Conservation (phyloP, 306 rosid species). For the Vicia faba region DNA sequence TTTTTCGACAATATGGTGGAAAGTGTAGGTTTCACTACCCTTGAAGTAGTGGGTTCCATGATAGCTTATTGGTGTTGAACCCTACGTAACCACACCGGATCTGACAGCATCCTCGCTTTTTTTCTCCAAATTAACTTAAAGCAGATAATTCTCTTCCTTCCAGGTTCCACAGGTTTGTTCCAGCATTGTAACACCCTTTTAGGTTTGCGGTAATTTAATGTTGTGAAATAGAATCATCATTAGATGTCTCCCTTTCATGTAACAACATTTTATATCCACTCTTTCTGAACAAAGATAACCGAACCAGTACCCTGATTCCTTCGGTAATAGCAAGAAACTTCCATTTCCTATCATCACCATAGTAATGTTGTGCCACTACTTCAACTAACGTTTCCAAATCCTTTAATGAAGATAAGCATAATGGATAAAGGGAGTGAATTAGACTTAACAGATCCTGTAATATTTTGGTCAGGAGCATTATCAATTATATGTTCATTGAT, state of each 20-base stretch:
- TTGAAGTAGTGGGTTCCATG: too few species aligned
- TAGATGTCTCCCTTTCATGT: too few species aligned
- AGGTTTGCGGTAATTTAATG: slow-evolving; percentile 40
- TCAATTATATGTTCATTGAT: slow-evolving; percentile 84
- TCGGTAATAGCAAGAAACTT: slow-evolving; percentile 87
- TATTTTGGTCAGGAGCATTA: slow-evolving; percentile 53
- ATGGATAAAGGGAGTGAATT: slow-evolving; percentile 69
- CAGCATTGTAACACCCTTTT: slow-evolving; percentile 43
- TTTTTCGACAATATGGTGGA: too few species aligned
- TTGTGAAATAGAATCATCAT: too few species aligned
- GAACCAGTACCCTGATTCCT: slow-evolving; percentile 79
- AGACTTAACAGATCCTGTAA: slow-evolving; percentile 47
- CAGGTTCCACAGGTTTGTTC: slow-evolving; percentile 56
- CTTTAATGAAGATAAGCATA: slow-evolving; percentile 86
- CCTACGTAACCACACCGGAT: too few species aligned
- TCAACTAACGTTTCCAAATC: slow-evolving; percentile 90
- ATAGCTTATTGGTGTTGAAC: too few species aligned
- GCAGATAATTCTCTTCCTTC: slow-evolving; percentile 92
- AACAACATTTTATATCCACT: slow-evolving; percentile 92
- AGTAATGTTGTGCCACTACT: slow-evolving; percentile 86
- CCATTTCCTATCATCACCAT: slow-evolving; percentile 91
- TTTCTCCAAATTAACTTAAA: slow-evolving; percentile 75
- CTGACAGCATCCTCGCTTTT: slow-evolving; percentile 62
- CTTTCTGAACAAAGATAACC: slow-evolving; percentile 75
- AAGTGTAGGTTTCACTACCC: too few species aligned